A percentile compares a stretch with the other conserved stretches of the same genome.
phyloP scores from a whole-genome alignment of 257 asterid genomes.

The Solanum rostratum region DNA sequence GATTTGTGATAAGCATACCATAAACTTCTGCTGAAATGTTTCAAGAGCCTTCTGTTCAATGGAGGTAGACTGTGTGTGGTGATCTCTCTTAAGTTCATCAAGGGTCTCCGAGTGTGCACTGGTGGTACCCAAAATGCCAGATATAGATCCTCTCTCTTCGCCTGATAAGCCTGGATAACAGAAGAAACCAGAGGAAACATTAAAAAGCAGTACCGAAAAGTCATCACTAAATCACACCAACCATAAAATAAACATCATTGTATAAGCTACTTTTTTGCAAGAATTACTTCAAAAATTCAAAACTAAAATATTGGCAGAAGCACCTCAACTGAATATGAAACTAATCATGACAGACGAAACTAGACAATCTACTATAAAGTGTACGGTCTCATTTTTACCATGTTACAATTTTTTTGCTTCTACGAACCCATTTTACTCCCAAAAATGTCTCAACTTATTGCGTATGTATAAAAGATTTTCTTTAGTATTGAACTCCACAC shows the following conservation, averaged over 20 bases:
- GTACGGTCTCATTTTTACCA: not conserved
- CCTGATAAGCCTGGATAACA: conserved; percentile 42
- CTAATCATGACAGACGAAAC: not conserved
- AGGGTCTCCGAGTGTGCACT: conserved; percentile 47
- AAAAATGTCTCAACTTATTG: not conserved
- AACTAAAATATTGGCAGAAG: not conserved
- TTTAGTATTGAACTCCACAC: not conserved
- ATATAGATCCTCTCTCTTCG: conserved; percentile 41
- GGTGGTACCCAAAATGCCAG: conserved; percentile 37
- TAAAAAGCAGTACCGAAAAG: not conserved
- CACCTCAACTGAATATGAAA: not conserved
- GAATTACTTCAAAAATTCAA: not conserved
- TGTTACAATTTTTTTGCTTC: not conserved
- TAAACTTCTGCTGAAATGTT: conserved; percentile 49
- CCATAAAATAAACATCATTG: not conserved
- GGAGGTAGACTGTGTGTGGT: conserved; percentile 39
- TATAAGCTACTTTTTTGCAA: not conserved
- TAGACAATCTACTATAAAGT: not conserved
- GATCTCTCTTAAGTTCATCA: conserved; percentile 35
- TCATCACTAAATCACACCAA: not conserved
- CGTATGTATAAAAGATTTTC: not conserved
- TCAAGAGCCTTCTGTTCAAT: conserved; percentile 45
- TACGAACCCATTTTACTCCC: not conserved
- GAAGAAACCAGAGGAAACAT: not conserved
- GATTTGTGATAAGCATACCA: conserved; percentile 28